phyloP scores from a whole-genome alignment of 2,329 filamentous ascomycete genomes.

The Monilinia laxa region DNA sequence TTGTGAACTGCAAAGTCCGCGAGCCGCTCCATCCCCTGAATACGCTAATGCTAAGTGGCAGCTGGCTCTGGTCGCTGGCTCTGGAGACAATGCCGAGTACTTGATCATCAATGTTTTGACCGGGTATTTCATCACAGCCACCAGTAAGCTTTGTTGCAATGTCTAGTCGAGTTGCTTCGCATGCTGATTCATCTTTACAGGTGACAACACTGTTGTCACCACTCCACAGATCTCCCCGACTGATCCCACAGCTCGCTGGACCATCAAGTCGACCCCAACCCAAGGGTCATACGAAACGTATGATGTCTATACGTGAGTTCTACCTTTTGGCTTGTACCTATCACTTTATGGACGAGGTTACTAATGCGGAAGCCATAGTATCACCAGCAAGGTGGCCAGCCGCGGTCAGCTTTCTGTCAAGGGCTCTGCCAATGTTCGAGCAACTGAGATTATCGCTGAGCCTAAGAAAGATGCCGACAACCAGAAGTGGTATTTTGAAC shows the following conservation, averaged over 20 bases:
- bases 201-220: neutral
- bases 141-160: neutral
- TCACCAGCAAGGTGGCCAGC: neutral
- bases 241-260: constrained; percentile 4
- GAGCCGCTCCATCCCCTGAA: no score
- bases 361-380: neutral
- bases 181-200: neutral
- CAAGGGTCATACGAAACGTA: neutral
- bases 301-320: constrained; percentile 10
- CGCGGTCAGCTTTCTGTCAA: constrained; percentile 13
- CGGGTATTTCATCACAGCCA: constrained; percentile 9
- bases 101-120: constrained; percentile 15
- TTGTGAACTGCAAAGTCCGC: neutral
- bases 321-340: no score
- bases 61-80: constrained; percentile 4
- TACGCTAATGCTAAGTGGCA: constrained; percentile 5
- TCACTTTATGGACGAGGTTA: neutral
- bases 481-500: constrained; percentile 18
- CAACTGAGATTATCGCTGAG: neutral
- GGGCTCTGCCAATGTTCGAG: neutral
- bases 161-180: neutral
- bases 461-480: neutral
- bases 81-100: constrained; percentile 11
- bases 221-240: constrained; percentile 13
- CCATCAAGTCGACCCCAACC: neutral